These are phyloP conservation scores for Linaria vulgaris DNA, from an alignment of 257 asterid species.

Conservation along the genomic window DNA sequence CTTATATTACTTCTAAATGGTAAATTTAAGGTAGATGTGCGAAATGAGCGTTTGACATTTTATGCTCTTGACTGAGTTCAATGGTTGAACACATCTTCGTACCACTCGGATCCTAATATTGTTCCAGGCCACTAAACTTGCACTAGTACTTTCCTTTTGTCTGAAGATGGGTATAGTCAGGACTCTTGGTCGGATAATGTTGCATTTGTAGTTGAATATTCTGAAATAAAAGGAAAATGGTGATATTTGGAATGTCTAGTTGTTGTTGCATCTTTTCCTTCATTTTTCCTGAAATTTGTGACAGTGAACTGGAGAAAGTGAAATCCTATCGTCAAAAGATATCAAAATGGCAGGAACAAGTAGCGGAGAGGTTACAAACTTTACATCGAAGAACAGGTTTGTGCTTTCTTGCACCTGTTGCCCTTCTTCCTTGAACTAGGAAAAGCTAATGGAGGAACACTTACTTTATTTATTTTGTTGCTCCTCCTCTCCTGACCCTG, in stretches of 20 bases:
- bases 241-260: constrained; percentile 14
- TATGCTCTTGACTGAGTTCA: no score
- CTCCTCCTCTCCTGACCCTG: constrained; percentile 22
- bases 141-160: constrained; percentile 1
- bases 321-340: constrained; percentile 77
- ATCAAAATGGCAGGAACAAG: constrained; percentile 82
- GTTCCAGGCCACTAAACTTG: constrained; percentile 4
- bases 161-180: constrained; percentile 15
- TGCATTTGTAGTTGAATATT: constrained; percentile 16
- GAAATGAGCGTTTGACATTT: no score
- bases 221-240: constrained; percentile 3
- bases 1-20: constrained; percentile 4
- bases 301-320: constrained; percentile 92
- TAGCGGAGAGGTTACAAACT: constrained; percentile 74
- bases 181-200: constrained; percentile 12
- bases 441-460: constrained; percentile 13
- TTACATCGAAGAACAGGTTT: constrained; percentile 75
- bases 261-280: constrained; percentile 23
- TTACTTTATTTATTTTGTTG: constrained; percentile 25
- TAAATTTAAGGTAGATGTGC: no score
- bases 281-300: constrained; percentile 25
- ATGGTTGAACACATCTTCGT: no score
- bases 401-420: constrained; percentile 11
- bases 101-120: no score
- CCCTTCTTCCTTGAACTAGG: background rate